These are phyloP conservation scores for Bruguiera gymnorhiza DNA, from an alignment of 345 rosid genomes.

Conservation along the genomic window DNA sequence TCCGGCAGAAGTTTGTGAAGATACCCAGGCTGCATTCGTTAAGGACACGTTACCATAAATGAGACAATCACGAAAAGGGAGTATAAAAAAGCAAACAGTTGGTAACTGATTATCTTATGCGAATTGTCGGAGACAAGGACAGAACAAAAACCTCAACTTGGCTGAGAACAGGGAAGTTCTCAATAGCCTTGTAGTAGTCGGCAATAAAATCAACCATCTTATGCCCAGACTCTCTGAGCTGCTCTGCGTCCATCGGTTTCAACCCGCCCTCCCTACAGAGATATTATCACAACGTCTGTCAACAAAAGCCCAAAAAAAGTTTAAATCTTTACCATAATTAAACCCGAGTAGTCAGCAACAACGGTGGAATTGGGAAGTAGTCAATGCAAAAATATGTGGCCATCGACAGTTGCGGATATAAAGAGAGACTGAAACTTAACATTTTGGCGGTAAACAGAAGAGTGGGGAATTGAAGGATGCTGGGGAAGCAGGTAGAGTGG, in stretches of 20 bases:
- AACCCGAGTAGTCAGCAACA: too few species aligned
- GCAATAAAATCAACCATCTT: constrained; percentile 93
- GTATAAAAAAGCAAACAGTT: neutral
- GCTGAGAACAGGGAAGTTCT: constrained; percentile 78
- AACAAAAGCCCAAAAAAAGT: too few species aligned
- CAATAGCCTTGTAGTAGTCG: constrained; percentile 79
- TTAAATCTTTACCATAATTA: too few species aligned
- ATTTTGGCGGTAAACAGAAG: too few species aligned
- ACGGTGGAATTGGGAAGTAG: too few species aligned
- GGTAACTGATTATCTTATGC: neutral
- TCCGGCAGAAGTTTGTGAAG: constrained; percentile 63
- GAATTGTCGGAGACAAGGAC: neutral
- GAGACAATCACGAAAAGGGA: neutral
- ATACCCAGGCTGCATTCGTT: constrained; percentile 75
- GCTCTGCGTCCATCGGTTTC: constrained; percentile 34
- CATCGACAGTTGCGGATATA: too few species aligned
- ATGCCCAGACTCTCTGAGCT: constrained; percentile 49
- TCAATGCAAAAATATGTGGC: too few species aligned
- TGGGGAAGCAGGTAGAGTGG: too few species aligned
- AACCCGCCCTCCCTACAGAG: constrained; percentile 22
- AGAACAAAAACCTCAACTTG: constrained; percentile 46
- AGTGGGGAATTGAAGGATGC: too few species aligned
- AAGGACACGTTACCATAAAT: neutral
- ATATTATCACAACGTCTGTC: too few species aligned
- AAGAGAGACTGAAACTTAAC: too few species aligned